Evolutionary conservation across 2,329 filamentous ascomycete genomes (phyloP), one percentile per base, ranked within the genome.

Genomic region (Tolypocladium guangdongense): DNA sequence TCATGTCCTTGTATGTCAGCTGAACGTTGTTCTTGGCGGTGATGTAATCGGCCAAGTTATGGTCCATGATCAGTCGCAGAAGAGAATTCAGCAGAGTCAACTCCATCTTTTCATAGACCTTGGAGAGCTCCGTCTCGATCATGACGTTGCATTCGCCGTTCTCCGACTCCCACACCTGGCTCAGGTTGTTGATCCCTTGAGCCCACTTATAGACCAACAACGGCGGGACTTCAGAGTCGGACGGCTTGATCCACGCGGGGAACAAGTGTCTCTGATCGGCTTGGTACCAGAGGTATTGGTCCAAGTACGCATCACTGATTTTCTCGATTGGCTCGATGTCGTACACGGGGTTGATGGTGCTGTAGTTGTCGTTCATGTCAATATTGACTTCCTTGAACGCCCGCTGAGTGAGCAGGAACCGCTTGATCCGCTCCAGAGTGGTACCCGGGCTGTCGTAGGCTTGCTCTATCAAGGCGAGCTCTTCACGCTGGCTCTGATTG

Each of bases 361-460:
- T 97, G 74, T 99, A 99, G 66, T 99, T 99, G 74, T 99, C 93
- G 69, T 99, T 99, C 93, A 99, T 99, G 67, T 99, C 93, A 60
- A 99, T 99, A 53, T 92, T 93, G 46, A 99, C 93, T 72, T 99
- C 93, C 73, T 99, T 99, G 80, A 99, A 99, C 1, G 95, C 93
- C 68, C 93, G 84, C 67, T 99, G 93, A 0, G 95, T 99, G 46
- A 99, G 82, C 57, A 99, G 76, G 77, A 97, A 97, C 49, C 93
- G 87, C 78, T 99, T 99, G 74, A 99, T 99, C 55, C 93, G 82
- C 58, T 96, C 92, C 54, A 99, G 71, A 0, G 93, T 97, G 1
- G 93, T 99, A 56, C 93, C 93, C 2, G 95, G 93, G 57, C 91
- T 96, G 67, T 99, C 93, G 62, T 99, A 99, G 4, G 93, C 95